These are phyloP conservation scores for Solanum dulcamara DNA, from an alignment of 257 asterid species.

Conservation along the genomic window DNA sequence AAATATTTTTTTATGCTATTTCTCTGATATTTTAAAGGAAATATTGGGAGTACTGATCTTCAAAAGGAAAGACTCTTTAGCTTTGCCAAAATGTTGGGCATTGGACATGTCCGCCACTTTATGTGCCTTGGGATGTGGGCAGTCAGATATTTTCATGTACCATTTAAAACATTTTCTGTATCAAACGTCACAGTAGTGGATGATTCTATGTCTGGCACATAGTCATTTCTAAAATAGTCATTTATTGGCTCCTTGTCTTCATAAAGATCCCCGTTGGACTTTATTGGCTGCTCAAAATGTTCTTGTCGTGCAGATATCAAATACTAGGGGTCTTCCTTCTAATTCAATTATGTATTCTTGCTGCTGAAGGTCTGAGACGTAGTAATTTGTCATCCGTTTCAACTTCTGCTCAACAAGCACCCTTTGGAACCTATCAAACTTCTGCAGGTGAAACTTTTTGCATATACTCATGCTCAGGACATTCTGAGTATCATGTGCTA, in stretches of 20 bases:
- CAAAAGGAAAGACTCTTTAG: neutral
- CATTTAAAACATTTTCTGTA: neutral
- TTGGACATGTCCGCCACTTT: neutral
- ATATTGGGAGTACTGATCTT: neutral
- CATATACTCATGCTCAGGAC: neutral
- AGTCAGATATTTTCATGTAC: neutral
- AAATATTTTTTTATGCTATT: neutral
- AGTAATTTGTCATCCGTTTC: slow-evolving; percentile 77
- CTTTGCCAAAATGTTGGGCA: neutral
- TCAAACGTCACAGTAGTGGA: neutral
- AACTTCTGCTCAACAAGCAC: slow-evolving; percentile 63
- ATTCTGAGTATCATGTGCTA: neutral
- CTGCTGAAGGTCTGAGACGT: slow-evolving; percentile 87
- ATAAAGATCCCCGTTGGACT: neutral
- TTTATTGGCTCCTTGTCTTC: neutral
- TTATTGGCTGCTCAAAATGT: neutral
- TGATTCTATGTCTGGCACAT: neutral
- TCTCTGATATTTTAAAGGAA: neutral
- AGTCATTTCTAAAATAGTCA: neutral
- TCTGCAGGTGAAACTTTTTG: slow-evolving; percentile 45
- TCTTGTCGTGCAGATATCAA: slow-evolving; percentile 65
- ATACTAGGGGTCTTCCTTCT: slow-evolving; percentile 93
- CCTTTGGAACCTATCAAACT: slow-evolving; percentile 59
- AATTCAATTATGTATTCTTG: slow-evolving; percentile 83
- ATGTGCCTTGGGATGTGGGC: neutral